Evolutionary conservation across 805 yeast species (phyloP).

Genomic region (Cyberlindnera xylosilytica): DNA sequence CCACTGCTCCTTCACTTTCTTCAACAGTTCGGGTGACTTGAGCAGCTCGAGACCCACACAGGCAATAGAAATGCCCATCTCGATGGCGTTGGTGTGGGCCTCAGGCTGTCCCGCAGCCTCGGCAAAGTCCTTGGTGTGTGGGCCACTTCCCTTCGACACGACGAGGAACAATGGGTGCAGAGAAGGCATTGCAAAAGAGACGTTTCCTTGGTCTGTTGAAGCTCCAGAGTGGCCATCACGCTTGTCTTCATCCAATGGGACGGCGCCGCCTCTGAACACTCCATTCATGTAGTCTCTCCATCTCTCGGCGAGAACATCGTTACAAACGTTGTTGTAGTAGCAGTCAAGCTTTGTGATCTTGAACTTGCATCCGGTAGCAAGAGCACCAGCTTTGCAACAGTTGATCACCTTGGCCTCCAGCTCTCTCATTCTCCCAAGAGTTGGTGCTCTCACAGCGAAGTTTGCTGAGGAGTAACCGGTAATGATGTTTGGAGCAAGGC

Average conservation of each 20-base stretch:
- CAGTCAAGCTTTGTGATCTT: constrained; percentile 1
- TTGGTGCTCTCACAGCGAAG: constrained; percentile 11
- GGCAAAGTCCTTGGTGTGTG: constrained; percentile 9
- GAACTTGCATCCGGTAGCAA: constrained; percentile 13
- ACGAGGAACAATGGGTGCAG: constrained; percentile 8
- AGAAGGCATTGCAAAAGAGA: constrained; percentile 10
- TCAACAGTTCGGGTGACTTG: neutral
- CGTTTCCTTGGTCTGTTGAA: constrained; percentile 11
- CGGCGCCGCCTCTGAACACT: neutral
- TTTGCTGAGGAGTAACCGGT: constrained; percentile 8
- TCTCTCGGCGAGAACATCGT: constrained; percentile 5
- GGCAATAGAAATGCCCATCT: constrained; percentile 6
- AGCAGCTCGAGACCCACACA: neutral
- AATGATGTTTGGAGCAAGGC: constrained; percentile 11
- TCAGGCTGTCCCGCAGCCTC: constrained; percentile 10
- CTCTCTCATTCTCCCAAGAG: constrained; percentile 6
- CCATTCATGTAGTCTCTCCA: constrained; percentile 4
- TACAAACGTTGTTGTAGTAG: constrained; percentile 10
- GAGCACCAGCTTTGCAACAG: constrained; percentile 12
- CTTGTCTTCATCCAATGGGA: constrained; percentile 1
- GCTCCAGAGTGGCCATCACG: neutral
- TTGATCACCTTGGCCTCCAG: constrained; percentile 7
- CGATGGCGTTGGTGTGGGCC: constrained; percentile 4
- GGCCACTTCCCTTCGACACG: neutral
- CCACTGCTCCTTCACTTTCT: constrained; percentile 1